Evolutionary conservation across 345 rosid genomes (phyloP), one percentile per base, ranked within the genome.

Genomic region (Dovyalis caffra): DNA sequence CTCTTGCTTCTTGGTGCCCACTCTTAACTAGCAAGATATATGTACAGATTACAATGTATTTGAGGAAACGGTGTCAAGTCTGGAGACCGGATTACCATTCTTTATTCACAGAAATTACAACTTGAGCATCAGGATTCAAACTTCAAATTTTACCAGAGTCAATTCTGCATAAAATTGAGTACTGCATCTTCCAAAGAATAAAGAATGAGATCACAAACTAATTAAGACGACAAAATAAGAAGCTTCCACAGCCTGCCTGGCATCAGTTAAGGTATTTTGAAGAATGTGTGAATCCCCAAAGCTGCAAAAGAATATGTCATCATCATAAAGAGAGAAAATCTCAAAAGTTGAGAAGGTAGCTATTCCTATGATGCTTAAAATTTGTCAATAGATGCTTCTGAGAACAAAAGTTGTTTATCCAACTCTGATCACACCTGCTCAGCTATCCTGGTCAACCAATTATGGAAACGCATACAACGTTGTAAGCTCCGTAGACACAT

Each of bases 201-300:
- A 75, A 79, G 74, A 81, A 77, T 64, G 18, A 34, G 16, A 69
- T 3, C 63, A 21, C 45, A 15, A 66, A 9, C 53, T 47, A 47
- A 47, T 16, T n/a, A 18, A 14, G 37, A 58, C 33, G 10, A 38
- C n/a, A 38, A 32, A 2, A 35, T 18, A 38, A 63, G 71, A 61
- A 32, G 73, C 63, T 37, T 74, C 63, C 56, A 38, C 20, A 67
- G 45, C 53, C 15, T 47, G 21, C 40, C 81, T 69, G 38, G 47
- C 18, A 2, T 76, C 70, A 83, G 57, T 81, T 75, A 6, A 84
- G 68, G 82, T 85, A 85, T 35, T 66, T 85, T 70, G 95, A 90
- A 25, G 82, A 74, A 67, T 94, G 92, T 0, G 88, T 78, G 74
- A 92, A 94, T 11, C 97, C 97, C 97, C 97, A 94, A 2, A 94